Evolutionary conservation across 345 rosid genomes (phyloP).

Genomic region (Syzygium aromaticum): DNA sequence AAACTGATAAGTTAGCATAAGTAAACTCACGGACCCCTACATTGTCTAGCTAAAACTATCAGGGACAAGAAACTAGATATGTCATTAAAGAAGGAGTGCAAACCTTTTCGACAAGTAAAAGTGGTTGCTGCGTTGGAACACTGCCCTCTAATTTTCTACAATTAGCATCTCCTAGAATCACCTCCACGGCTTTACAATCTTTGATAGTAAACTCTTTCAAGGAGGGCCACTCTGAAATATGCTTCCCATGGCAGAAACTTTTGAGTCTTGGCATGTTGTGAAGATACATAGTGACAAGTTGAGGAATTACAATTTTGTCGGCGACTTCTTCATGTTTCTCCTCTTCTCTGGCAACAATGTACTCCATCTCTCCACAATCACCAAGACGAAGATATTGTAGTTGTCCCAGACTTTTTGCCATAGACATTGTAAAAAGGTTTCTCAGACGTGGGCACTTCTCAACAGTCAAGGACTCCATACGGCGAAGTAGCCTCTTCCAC

Average conservation of each 20-base stretch:
- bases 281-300: too few species aligned
- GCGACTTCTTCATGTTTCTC: background rate
- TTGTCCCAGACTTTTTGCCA: background rate
- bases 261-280: too few species aligned
- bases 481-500: background rate
- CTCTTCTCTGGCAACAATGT: background rate
- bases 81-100: background rate
- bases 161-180: background rate
- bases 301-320: too few species aligned
- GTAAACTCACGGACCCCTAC: background rate
- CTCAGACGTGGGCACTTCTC: background rate
- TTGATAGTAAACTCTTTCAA: too few species aligned
- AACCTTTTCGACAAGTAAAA: background rate
- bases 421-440: background rate
- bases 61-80: background rate
- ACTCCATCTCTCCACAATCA: background rate
- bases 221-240: too few species aligned
- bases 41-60: background rate
- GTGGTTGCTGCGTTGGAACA: background rate
- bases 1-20: background rate
- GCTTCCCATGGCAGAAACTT: too few species aligned
- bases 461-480: background rate
- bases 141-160: background rate
- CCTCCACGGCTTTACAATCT: background rate
- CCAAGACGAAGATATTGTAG: background rate